Evolutionary conservation across 2,329 filamentous ascomycete genomes (phyloP), one percentile per base, ranked within the genome.

Genomic region (Colletotrichum siamense): DNA sequence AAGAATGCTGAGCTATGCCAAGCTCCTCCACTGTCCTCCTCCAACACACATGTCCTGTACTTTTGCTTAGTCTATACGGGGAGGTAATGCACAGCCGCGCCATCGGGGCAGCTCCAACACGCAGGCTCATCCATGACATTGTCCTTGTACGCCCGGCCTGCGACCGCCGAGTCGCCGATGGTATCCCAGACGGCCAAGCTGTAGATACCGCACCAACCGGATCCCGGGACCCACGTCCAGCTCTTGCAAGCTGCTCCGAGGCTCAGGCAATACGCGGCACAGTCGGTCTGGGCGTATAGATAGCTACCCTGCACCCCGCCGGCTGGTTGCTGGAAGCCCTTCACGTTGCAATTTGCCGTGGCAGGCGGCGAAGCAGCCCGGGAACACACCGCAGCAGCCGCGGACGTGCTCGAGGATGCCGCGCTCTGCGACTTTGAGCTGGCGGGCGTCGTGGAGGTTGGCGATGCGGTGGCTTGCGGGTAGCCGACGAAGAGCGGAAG

Each of bases 141-240:
- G 30, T 74, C 71, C 49, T 52, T 65, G 39, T 65, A 65, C 59
- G 67, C 39, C 44, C 67, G 57, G 22, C 67, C 59, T 15, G 67
- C 71, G 6, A 74, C 49, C 28, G 71, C 71, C 18, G 62, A 55
- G 44, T 74, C 71, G 30, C 71, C 67, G 22, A 74, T 64, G 39
- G 71, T 59, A 7, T 36, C 69, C 71, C 71, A 71, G 18, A 34
- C n/a, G 24, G 62, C 9, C 15, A 63, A 28, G 28, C 55, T 12
- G 24, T 70, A 74, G 12, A 70, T 65, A 22, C 55, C 66, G 13
- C 71, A 74, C 66, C 66, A 64, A 16, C 57, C 49, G n/a, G 71
- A 30, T 3, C 36, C 36, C 66, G 66, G 59, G 7, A 74, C 30
- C 57, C 66, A 64, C 10, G 39, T 39, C 34, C 34, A 63, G n/a